Conservation (phyloP, 768 basidiomycete genomes). For the Boletellus ananiceps region DNA sequence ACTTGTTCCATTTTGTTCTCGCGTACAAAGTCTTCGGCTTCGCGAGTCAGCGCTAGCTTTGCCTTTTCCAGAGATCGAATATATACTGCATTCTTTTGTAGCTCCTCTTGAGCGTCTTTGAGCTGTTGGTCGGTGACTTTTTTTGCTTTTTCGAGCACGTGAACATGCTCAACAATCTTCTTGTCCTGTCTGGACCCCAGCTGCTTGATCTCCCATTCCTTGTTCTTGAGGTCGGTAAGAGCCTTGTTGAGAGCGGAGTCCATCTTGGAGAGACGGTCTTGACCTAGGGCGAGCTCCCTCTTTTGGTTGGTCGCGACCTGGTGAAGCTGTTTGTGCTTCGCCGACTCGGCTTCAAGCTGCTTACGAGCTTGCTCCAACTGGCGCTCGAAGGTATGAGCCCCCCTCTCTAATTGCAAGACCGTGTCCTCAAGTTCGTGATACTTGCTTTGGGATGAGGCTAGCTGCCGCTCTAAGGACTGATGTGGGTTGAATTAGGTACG, state of each 20-base stretch:
- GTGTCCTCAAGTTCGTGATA: constrained; percentile 87
- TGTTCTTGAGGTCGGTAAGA: constrained; percentile 70
- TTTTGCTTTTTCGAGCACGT: constrained; percentile 95
- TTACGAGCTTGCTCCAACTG: constrained; percentile 67
- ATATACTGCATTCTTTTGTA: constrained; percentile 67
- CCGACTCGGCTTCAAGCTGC: constrained; percentile 69
- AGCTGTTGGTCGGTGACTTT: constrained; percentile 90
- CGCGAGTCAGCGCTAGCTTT: constrained; percentile 64
- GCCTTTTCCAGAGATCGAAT: constrained; percentile 87
- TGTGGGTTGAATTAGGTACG: background rate
- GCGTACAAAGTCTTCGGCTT: constrained; percentile 77
- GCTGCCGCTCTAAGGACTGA: constrained; percentile 74
- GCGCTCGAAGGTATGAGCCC: constrained; percentile 66
- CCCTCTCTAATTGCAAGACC: constrained; percentile 77
- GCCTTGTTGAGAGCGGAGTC: constrained; percentile 80
- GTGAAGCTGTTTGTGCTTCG: constrained; percentile 74
- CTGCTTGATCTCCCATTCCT: constrained; percentile 85
- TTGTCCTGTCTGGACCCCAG: constrained; percentile 88
- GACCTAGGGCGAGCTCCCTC: constrained; percentile 60
- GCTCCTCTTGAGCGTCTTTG: constrained; percentile 70
- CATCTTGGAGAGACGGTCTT: constrained; percentile 65
- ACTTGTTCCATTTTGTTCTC: constrained; percentile 69
- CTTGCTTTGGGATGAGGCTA: constrained; percentile 66
- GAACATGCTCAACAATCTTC: constrained; percentile 97
- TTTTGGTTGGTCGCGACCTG: constrained; percentile 57